Percentiles rank a stretch among this genome's conserved stretches.
phyloP scores from a whole-genome alignment of 208 protist genomes.

The Acanthamoeba polyphaga region DNA sequence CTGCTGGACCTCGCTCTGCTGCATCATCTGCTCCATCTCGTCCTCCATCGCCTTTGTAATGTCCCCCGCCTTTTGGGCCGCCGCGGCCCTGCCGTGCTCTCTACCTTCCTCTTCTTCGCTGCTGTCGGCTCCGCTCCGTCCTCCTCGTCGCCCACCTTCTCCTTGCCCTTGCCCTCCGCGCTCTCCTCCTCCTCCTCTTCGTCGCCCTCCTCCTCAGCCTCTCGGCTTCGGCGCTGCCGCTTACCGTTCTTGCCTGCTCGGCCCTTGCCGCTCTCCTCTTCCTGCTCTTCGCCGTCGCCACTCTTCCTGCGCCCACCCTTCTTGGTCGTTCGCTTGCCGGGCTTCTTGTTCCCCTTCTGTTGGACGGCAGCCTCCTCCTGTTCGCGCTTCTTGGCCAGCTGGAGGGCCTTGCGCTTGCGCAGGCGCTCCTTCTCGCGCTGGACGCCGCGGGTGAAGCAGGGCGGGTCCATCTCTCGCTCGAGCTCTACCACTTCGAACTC shows the following conservation, averaged over 20 bases:
- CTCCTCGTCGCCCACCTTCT: background rate
- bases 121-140: background rate
- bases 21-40: constrained; percentile 63
- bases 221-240: background rate
- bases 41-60: constrained; percentile 55
- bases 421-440: constrained; percentile 5
- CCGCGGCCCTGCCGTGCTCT: constrained; percentile 2
- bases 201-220: background rate
- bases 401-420: background rate
- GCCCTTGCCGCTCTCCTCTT: background rate
- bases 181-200: background rate
- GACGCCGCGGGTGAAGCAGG: constrained; percentile 79
- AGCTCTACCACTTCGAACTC: constrained; percentile 89
- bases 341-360: background rate
- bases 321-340: background rate
- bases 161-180: constrained; percentile 8
- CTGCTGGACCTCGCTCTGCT: background rate
- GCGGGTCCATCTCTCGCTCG: constrained; percentile 88
- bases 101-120: constrained; percentile 1
- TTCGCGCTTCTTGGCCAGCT: constrained; percentile 75
- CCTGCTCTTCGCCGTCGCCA: background rate
- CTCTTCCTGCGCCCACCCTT: background rate
- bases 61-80: background rate
- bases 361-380: constrained; percentile 9
- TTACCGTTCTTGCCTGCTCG: background rate